Percentiles rank a stretch among this genome's conserved stretches.
phyloP scores from a whole-genome alignment of 352 stramenopile species.

The Pythium biforme region DNA sequence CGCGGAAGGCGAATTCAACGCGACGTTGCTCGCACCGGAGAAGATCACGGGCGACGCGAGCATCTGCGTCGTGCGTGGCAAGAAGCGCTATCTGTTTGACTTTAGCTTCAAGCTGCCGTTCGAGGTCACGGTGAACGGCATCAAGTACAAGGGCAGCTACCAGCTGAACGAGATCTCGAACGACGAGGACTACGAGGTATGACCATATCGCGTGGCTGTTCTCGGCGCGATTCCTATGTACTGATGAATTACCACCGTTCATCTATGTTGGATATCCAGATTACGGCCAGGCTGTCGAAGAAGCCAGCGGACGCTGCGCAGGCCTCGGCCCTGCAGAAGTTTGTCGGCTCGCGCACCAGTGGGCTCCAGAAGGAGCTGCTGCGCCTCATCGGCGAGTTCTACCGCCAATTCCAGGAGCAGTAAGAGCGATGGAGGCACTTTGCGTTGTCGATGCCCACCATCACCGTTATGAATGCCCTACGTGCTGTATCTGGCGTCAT shows the following conservation, averaged over 20 bases:
- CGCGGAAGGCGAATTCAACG: constrained; percentile 39
- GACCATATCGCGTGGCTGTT: background rate
- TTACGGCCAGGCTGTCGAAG: constrained; percentile 53
- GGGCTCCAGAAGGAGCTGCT: constrained; percentile 68
- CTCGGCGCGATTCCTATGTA: background rate
- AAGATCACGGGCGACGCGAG: constrained; percentile 84
- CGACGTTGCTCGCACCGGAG: constrained; percentile 56
- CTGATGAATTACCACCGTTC: background rate
- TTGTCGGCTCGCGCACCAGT: constrained; percentile 42
- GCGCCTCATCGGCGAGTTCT: constrained; percentile 57
- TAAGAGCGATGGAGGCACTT: constrained; percentile 25
- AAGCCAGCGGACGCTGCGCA: constrained; percentile 44
- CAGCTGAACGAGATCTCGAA: constrained; percentile 85
- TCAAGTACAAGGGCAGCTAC: constrained; percentile 62
- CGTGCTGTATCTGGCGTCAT: background rate
- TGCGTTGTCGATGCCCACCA: background rate
- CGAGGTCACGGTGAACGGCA: constrained; percentile 52
- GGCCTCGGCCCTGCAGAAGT: constrained; percentile 46
- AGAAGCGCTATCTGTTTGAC: constrained; percentile 89
- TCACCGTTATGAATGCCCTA: background rate
- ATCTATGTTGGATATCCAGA: constrained; percentile 30
- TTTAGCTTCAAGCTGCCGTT: constrained; percentile 80
- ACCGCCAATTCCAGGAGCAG: constrained; percentile 64
- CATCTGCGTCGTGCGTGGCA: constrained; percentile 85
- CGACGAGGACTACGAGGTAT: constrained; percentile 85